Evolutionary conservation across 768 basidiomycete genomes (phyloP).

Genomic region (Tylopilus subfusipes): DNA sequence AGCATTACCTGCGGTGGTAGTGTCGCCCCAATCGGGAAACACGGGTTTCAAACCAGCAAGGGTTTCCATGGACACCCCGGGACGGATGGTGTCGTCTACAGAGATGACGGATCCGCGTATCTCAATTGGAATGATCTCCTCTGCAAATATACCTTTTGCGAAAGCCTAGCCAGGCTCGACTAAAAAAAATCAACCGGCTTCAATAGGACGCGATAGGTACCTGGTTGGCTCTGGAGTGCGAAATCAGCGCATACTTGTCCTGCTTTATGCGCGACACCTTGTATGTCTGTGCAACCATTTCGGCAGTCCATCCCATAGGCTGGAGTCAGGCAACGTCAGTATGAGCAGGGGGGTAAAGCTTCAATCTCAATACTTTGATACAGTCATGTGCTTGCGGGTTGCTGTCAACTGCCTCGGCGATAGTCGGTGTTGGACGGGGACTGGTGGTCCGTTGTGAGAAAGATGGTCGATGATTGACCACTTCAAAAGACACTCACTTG

Average conservation of each 20-base stretch:
- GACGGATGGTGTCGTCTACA: constrained; percentile 84
- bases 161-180: constrained; percentile 45
- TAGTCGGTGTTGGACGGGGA: constrained; percentile 69
- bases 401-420: constrained; percentile 55
- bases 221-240: constrained; percentile 75
- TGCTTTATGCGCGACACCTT: constrained; percentile 77
- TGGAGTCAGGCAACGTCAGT: constrained; percentile 26
- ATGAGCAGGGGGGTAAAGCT: neutral
- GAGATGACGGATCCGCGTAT: constrained; percentile 63
- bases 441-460: constrained; percentile 33
- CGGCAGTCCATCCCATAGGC: constrained; percentile 96
- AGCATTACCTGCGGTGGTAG: constrained; percentile 82
- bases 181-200: neutral
- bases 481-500: constrained; percentile 45
- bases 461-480: neutral
- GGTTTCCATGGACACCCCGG: constrained; percentile 74
- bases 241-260: constrained; percentile 86
- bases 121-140: constrained; percentile 88
- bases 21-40: constrained; percentile 76
- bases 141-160: constrained; percentile 67
- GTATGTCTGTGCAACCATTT: constrained; percentile 81
- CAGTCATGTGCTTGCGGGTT: constrained; percentile 69
- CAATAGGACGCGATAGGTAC: constrained; percentile 31
- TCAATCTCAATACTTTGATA: constrained; percentile 46
- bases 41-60: constrained; percentile 80